Evolutionary conservation across 495 filamentous ascomycete genomes (phyloP), one percentile per base, ranked within the genome.

Genomic region (Penicillium goetzii): DNA sequence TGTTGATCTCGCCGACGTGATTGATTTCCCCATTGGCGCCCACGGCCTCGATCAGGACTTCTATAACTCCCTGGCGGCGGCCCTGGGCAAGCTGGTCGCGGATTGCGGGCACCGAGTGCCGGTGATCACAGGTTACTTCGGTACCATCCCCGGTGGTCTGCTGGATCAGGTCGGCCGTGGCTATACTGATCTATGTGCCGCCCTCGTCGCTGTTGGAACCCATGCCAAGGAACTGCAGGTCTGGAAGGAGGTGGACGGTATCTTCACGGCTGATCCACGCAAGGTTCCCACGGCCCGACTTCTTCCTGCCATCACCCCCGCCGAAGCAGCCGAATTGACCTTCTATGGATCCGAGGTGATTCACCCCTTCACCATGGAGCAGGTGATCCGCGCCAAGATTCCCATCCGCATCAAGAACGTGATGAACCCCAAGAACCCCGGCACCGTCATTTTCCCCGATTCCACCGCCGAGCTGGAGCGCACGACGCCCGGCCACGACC

Each of bases 341-440:
- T 97, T 95, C 71, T 96, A 96, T 73, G 92, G 92, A 64, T 93
- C 91, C 19, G 92, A 96, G 74, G 95, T 99, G 66, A 97, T 99
- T 65, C 95, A 99, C 69, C 95, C 95, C 54, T 89, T 97, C 71
- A 99, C 95, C 58, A 98, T 99, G 92, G 93, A 99, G 77, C 95
- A 97, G 73, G 95, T 95, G 55, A 97, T 98, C 74, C 90, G 88
- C 55, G 93, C 94, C 3, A 84, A 85, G 57, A 98, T 98, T 74
- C 92, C 90, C 10, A 96, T 97, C 68, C 91, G 95, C 60, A 98
- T 98, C 76, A 97, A 98, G 81, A 98, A 99, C 74, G 95, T 98
- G 72, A 93, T 96, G 80, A 97, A 97, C 68, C 92, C 96, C 0
- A 85, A 88, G 43, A 90, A 91, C 58, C 84, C 86, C 59, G 95